Evolutionary conservation across 2,329 filamentous ascomycete genomes (phyloP), one percentile per base, ranked within the genome.

Genomic region (Stylonectria norvegica): DNA sequence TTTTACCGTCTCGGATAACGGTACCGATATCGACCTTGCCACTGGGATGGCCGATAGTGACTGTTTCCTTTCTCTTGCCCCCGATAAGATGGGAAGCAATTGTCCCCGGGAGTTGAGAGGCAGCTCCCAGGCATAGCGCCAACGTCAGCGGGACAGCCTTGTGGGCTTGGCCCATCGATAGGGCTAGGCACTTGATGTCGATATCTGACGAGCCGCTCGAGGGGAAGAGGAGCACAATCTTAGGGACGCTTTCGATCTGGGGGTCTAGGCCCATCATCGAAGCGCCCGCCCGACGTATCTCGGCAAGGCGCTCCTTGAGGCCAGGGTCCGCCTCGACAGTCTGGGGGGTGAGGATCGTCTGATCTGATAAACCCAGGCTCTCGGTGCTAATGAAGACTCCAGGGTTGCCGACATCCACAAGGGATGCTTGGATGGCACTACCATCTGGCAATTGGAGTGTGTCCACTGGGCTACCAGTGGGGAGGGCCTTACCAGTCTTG

Each of bases 331-430:
- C 64, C 15, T 78, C 71, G 30, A 84, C 69, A 19, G 70, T 66
- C 17, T 75, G 67, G 0, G 81, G 79, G 0, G 74, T 67, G 23
- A 83, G 66, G 8, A 68, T 66, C 3, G 71, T 69, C 14, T 70
- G 59, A 3, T 78, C 62, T 4, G 63, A 70, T 1, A 62, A 20
- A n/a, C 59, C 61, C 11, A 85, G 53, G 42, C 79, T 73, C 2
- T 64, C 54, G 0, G 80, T 78, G 6, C 64, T 64, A 1, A 86
- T 64, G 53, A 86, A 86, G 11, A 82, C 70, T 33, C 75, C 77
- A 0, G 82, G 83, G 49, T 84, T 85, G 1, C 75, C 75, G 1
- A 78, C 78, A 46, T 86, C 83, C 1, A 84, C 69, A 18, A 81
- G 76, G 1, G 78, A 82, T 0, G 71, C 76, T 4, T 57, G 50